These are phyloP conservation scores for Sarcomyxa edulis DNA, from an alignment of 768 basidiomycete species.

Conservation along the genomic window DNA sequence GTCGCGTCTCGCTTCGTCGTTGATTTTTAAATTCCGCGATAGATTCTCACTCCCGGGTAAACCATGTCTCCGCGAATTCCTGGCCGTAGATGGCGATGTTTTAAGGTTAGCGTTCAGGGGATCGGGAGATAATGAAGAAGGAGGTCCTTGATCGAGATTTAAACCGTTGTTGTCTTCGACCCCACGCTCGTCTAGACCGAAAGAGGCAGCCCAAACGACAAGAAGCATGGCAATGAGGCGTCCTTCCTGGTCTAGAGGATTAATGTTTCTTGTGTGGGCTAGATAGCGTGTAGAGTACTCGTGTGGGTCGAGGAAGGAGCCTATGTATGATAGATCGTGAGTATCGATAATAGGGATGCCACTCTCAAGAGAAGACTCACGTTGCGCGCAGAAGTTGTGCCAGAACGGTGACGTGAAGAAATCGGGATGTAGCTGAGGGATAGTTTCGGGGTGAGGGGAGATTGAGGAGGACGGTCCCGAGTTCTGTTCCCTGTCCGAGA, in stretches of 20 bases:
- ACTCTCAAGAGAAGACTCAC: conserved; percentile 37
- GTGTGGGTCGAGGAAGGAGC: conserved; percentile 76
- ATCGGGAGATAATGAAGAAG: too few relatives aligned
- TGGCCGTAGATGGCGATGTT: too few relatives aligned
- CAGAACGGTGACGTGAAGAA: conserved; percentile 89
- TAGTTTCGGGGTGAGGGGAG: conserved; percentile 39
- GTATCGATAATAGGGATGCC: conserved; percentile 2
- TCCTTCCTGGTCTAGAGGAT: conserved; percentile 65
- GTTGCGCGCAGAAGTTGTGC: conserved; percentile 77
- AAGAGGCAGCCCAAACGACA: conserved; percentile 86
- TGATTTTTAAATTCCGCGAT: conserved; percentile 11
- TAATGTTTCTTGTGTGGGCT: conserved; percentile 57
- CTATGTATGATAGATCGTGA: conserved; percentile 35
- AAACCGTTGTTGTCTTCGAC: conserved; percentile 39
- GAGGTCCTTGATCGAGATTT: too few relatives aligned
- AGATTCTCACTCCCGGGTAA: conserved; percentile 3
- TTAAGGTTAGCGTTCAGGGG: conserved; percentile 5
- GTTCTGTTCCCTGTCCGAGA: conserved; percentile 35
- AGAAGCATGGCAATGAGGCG: conserved; percentile 74
- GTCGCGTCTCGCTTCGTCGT: conserved; percentile 28
- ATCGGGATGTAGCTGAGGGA: conserved; percentile 68
- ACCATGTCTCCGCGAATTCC: conserved; percentile 8
- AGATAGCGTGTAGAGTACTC: conserved; percentile 76
- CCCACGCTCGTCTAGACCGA: conserved; percentile 81
- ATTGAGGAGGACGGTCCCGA: conserved; percentile 21